These are phyloP conservation scores for Ophiosphaerella herpotricha DNA, from an alignment of 2,329 filamentous ascomycete species.

Conservation along the genomic window DNA sequence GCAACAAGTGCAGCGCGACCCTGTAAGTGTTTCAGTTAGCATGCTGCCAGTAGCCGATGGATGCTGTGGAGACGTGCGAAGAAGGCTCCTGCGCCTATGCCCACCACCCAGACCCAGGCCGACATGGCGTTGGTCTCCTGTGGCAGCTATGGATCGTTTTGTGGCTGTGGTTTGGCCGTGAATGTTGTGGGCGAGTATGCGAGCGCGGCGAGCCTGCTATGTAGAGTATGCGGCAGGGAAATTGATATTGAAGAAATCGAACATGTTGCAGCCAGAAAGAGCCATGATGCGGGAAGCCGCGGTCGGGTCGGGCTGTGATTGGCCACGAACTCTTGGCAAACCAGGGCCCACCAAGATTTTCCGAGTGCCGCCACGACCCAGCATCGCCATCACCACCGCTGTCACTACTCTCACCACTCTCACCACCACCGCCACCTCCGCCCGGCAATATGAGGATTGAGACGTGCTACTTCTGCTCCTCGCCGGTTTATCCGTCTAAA, in stretches of 20 bases:
- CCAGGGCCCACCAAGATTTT: slow-evolving; percentile 17
- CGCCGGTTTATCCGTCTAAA: slow-evolving; percentile 55
- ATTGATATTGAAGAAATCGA: not conserved
- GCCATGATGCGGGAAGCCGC: slow-evolving; percentile 24
- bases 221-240: not conserved
- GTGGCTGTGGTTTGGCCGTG: not conserved
- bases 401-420: slow-evolving; percentile 9
- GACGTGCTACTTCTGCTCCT: slow-evolving; percentile 70
- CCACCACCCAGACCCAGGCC: slow-evolving; percentile 62
- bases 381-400: slow-evolving; percentile 7
- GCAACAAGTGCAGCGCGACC: slow-evolving; percentile 92
- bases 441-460: slow-evolving; percentile 43
- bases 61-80: slow-evolving; percentile 53
- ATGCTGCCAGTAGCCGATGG: not conserved
- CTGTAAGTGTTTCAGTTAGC: slow-evolving; percentile 53
- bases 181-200: not conserved
- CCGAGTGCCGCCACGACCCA: not conserved
- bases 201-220: too few relatives aligned
- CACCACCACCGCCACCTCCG: slow-evolving; percentile 9
- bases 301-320: slow-evolving; percentile 21
- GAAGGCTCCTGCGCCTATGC: slow-evolving; percentile 68
- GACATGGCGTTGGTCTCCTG: slow-evolving; percentile 56
- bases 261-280: not conserved
- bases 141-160: slow-evolving; percentile 1
- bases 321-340: slow-evolving; percentile 7